Conservation (phyloP, 148 eudicot genomes). For the Vaccinium myrtillus region DNA sequence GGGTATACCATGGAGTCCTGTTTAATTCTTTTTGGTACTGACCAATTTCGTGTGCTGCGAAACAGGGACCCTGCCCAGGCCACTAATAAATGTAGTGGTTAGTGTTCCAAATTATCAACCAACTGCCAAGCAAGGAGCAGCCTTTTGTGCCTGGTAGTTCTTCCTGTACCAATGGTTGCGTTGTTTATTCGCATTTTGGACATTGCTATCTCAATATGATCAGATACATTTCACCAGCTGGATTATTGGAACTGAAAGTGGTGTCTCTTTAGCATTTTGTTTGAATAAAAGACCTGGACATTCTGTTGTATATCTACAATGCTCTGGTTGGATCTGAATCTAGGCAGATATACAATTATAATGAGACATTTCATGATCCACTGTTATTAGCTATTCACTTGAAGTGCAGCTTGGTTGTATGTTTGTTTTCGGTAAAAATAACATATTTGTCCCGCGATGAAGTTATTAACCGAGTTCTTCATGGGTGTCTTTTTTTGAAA, state of each 20-base stretch:
- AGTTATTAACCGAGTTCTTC: no score
- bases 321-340: neutral
- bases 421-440: neutral
- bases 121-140: neutral
- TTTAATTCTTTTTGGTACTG: neutral
- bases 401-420: neutral
- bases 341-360: neutral
- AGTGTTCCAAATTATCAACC: conserved; percentile 7
- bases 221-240: neutral
- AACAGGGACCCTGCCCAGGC: conserved; percentile 5
- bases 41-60: conserved; percentile 15
- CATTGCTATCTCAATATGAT: conserved; percentile 5
- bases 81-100: conserved; percentile 12
- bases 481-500: neutral
- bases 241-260: neutral
- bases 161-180: conserved; percentile 8
- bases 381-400: neutral
- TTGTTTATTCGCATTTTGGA: neutral
- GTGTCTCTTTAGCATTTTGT: neutral
- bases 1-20: neutral
- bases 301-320: neutral
- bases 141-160: neutral
- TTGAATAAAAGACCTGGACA: conserved; percentile 8
- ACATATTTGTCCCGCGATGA: no score
- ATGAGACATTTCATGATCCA: neutral